Conservation (phyloP, 2,329 filamentous ascomycete genomes). For the Pleurostoma richardsiae region DNA sequence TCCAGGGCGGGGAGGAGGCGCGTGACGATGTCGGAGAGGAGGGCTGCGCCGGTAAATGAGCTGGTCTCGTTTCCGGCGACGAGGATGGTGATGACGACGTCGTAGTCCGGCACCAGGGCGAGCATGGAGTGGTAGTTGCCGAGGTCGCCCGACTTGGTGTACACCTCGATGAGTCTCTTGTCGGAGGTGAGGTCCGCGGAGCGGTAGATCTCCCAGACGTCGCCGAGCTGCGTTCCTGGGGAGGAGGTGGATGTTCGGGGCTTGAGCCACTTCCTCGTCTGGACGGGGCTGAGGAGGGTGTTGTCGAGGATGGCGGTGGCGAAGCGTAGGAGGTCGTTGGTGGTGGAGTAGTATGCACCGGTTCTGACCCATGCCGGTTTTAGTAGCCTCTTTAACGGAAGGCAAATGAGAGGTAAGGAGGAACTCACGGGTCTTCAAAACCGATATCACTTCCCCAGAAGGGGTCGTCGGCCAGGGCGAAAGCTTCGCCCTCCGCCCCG, state of each 20-base stretch:
- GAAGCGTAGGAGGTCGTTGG: constrained; percentile 17
- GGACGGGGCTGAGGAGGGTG: constrained; percentile 12
- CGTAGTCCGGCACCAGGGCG: constrained; percentile 40
- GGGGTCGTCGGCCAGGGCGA: too few species aligned
- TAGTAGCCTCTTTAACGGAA: too few species aligned
- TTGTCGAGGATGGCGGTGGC: constrained; percentile 18
- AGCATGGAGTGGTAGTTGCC: constrained; percentile 33
- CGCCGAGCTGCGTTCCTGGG: constrained; percentile 20
- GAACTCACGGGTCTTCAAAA: constrained; percentile 25
- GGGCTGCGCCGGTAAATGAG: not conserved
- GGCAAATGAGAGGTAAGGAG: constrained; percentile 9
- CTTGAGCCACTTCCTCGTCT: constrained; percentile 22
- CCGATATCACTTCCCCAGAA: constrained; percentile 12
- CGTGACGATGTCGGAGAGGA: constrained; percentile 22
- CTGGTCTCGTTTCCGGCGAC: constrained; percentile 20
- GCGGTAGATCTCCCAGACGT: constrained; percentile 26
- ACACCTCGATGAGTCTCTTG: constrained; percentile 36
- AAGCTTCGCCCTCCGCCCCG: too few species aligned
- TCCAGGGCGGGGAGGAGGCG: constrained; percentile 35
- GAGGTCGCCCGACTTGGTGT: constrained; percentile 39
- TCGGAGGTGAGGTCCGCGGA: constrained; percentile 24
- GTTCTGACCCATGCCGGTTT: not conserved
- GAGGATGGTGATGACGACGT: constrained; percentile 34
- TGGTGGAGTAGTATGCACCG: constrained; percentile 22
- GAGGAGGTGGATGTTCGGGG: constrained; percentile 20